A percentile compares a stretch with the other conserved stretches of the same genome.
These are phyloP conservation scores for Arthroderma uncinatum DNA, from an alignment of 2,329 filamentous ascomycete genomes.

Conservation along the genomic window DNA sequence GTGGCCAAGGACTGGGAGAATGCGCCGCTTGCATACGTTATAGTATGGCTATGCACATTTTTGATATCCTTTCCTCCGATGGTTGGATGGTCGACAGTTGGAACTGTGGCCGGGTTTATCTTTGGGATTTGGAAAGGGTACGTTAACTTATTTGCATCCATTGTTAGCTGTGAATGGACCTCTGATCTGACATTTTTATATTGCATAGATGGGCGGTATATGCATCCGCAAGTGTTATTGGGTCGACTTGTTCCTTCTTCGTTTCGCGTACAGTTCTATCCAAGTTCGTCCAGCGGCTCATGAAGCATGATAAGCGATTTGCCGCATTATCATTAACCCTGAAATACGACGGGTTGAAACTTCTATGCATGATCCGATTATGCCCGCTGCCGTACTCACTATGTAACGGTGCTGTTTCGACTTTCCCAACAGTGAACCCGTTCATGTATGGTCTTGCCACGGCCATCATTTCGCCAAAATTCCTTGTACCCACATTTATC, in stretches of 20 bases:
- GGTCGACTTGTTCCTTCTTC: constrained; percentile 68
- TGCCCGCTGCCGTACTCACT: constrained; percentile 88
- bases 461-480: constrained; percentile 68
- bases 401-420: constrained; percentile 87
- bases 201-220: constrained; percentile 66
- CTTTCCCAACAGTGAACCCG: constrained; percentile 77
- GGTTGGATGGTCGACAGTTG: constrained; percentile 72
- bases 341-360: constrained; percentile 77
- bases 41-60: constrained; percentile 67
- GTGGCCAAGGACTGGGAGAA: constrained; percentile 66
- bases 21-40: constrained; percentile 57
- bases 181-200: constrained; percentile 45
- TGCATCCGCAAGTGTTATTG: constrained; percentile 63
- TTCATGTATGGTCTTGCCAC: constrained; percentile 70
- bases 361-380: constrained; percentile 82
- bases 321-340: constrained; percentile 78
- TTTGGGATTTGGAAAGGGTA: constrained; percentile 63
- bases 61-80: constrained; percentile 72
- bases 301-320: constrained; percentile 76
- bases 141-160: constrained; percentile 24
- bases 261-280: constrained; percentile 69
- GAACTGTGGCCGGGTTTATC: constrained; percentile 59
- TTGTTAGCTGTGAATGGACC: constrained; percentile 38
- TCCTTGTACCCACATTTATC: constrained; percentile 87
- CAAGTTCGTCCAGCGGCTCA: constrained; percentile 64